Evolutionary conservation across 768 basidiomycete species (phyloP), one percentile per base, ranked within the genome.

Genomic region (Leucocoprinus sp.): DNA sequence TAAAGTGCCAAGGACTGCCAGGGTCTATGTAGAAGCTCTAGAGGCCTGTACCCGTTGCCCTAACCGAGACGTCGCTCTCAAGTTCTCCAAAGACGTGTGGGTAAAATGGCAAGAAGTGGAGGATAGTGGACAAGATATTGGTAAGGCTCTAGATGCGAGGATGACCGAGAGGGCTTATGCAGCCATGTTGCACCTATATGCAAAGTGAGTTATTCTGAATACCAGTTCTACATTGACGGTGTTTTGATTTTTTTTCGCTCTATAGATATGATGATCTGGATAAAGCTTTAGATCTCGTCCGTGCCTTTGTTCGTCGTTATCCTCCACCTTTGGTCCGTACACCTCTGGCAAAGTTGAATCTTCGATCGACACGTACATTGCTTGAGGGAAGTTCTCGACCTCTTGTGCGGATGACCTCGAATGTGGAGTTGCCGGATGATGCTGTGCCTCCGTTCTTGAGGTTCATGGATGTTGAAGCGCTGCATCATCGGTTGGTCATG

Each of bases 391-490:
- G 68, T 0, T 55, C 66, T 1, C 72, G 79, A 11, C 86, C 88
- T 3, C 61, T 92, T 23, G 83, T 95, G 17, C 80, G 87, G 17
- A 67, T 89, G 52, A 77, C 75, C 2, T 72, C 80, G 4, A 60
- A 64, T 0, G 61, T 68, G 2, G 76, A 78, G 14, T 69, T 84
- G 3, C 74, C 77, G 1, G 93, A 96, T 57, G 84, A 90, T 53
- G 57, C 72, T 18, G 82, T 96, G 5, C 87, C 92, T 0, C 92
- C 92, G 0, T 59, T 92, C 31, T 54, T 95, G 17, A 71, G 77
- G 9, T 95, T 92, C 58, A 53, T 64, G 12, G 90, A 95, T 57
- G 52, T 95, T n/a, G 82, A 87, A 52, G 50, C 82, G 4, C 65
- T 96, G 41, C 91, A 95, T 58, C 75, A 89, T 48, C 70, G 82